Base-by-base conservation (phyloP, 352 stramenopile species). In the Globisporangium camurandrum region DNA sequence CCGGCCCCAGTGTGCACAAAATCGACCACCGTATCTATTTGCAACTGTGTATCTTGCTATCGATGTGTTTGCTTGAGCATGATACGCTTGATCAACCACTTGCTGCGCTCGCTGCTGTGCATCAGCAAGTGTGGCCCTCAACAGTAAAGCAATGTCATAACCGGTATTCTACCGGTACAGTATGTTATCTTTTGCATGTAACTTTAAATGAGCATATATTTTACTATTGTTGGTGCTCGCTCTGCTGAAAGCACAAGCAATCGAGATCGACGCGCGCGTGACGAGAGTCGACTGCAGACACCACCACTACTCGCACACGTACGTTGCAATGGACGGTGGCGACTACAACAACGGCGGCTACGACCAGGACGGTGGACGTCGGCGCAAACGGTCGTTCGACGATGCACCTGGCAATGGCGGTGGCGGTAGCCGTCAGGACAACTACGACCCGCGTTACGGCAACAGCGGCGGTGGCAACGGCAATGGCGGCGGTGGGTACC, bases 341-440 rank as follows among this genome's bases (percentile, higher is more conserved):
- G 50, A 67, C 38, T 43, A 59, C 40, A 58, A 23, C 49, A 46
- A 27, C 20, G 60, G 58, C 53, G 62, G 59, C 26, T 36, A 56
- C 47, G 27, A 57, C 17, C 20, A 56, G 27, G 51, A 64, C 39
- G 59, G 44, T 40, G 30, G 40, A 14, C 59, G 73, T 4, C 70
- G 67, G 17, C 62, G 66, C 49, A 86, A 88, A 64, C 80, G 79
- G 38, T 84, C 80, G 39, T 71, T 76, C 53, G 67, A 87, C 46
- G 74, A 81, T 34, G 59, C 64, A 19, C 53, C 27, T 30, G 48
- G 48, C 36, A 26, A 31, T 14, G 57, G 64, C 33, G 56, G 38
- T 7, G 38, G 48, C 4, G 49, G 49, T 12, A 24, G 30, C 2
- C 49, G 49, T 33, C 50, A 49, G n/a, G 50, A 56, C 37, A 30